Percentiles rank a stretch among this genome's conserved stretches.
These are phyloP conservation scores for Chlamydomonas asymmetrica DNA, from an alignment of 139 green algal species.

Conservation along the genomic window DNA sequence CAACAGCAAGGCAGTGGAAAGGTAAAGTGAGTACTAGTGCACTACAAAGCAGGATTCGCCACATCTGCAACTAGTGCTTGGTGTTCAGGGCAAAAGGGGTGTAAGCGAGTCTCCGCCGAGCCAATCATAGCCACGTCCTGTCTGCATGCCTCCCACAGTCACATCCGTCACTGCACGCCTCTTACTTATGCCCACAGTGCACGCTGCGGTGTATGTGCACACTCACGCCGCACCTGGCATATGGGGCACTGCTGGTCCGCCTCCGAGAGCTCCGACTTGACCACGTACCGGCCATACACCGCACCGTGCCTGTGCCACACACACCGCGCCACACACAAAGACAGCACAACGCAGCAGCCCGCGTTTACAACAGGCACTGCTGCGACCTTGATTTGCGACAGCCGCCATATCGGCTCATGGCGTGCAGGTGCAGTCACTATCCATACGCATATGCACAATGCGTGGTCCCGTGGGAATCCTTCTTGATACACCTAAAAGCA, in stretches of 20 bases:
- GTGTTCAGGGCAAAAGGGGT: neutral
- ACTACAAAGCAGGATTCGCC: neutral
- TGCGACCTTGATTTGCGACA: too few relatives aligned
- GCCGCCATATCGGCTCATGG: neutral
- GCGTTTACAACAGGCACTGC: neutral
- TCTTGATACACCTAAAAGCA: too few relatives aligned
- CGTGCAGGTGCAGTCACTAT: neutral
- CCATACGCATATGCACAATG: neutral
- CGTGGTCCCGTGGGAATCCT: neutral
- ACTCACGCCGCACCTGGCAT: conserved; percentile 65
- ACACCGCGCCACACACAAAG: neutral
- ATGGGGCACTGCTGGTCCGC: conserved; percentile 72
- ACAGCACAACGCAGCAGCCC: neutral
- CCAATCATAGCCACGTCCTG: neutral
- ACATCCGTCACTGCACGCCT: neutral
- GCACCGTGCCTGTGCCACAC: conserved; percentile 14
- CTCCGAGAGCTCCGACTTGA: conserved; percentile 46
- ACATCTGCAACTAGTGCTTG: neutral
- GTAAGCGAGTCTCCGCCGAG: too few relatives aligned
- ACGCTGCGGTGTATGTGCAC: neutral
- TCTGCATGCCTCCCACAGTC: neutral
- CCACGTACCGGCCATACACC: conserved; percentile 56
- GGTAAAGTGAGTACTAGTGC: neutral
- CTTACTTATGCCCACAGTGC: neutral
- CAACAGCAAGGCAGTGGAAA: too few relatives aligned